These are phyloP conservation scores for Talaromyces sp. DNA, from an alignment of 2,329 filamentous ascomycete species.

Conservation along the genomic window DNA sequence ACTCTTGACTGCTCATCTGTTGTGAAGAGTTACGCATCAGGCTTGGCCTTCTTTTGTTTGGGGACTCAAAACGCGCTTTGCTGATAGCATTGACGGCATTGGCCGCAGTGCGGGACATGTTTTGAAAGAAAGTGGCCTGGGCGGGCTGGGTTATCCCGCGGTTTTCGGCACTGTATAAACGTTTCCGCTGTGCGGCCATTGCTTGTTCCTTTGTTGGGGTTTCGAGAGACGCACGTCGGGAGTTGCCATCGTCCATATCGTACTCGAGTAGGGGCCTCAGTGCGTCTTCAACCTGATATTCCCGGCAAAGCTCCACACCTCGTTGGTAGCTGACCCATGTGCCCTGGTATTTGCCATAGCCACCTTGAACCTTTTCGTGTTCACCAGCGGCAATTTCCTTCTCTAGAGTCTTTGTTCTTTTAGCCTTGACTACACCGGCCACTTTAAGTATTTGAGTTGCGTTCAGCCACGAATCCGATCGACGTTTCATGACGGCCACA, in stretches of 20 bases:
- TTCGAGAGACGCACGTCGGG: slow-evolving; percentile 74
- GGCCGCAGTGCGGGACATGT: slow-evolving; percentile 89
- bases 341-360: slow-evolving; percentile 98
- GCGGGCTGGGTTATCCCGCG: slow-evolving; percentile 61
- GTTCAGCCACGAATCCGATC: slow-evolving; percentile 94
- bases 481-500: slow-evolving; percentile 91
- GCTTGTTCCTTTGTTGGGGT: slow-evolving; percentile 98
- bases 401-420: slow-evolving; percentile 94
- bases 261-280: slow-evolving; percentile 51
- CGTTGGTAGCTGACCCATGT: slow-evolving; percentile 97
- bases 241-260: slow-evolving; percentile 56
- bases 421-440: slow-evolving; percentile 94
- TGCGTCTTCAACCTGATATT: slow-evolving; percentile 58
- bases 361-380: slow-evolving; percentile 97
- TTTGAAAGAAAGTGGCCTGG: slow-evolving; percentile 92
- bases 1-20: slow-evolving; percentile 58
- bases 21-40: slow-evolving; percentile 65
- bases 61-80: slow-evolving; percentile 91
- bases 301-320: slow-evolving; percentile 85
- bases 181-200: slow-evolving; percentile 91
- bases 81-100: slow-evolving; percentile 94
- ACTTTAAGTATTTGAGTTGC: slow-evolving; percentile 98
- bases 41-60: slow-evolving; percentile 65
- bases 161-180: slow-evolving; percentile 80
- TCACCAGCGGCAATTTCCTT: slow-evolving; percentile 96